Evolutionary conservation across 2,329 filamentous ascomycete genomes (phyloP), one percentile per base, ranked within the genome.

Genomic region (Alternaria arborescens): DNA sequence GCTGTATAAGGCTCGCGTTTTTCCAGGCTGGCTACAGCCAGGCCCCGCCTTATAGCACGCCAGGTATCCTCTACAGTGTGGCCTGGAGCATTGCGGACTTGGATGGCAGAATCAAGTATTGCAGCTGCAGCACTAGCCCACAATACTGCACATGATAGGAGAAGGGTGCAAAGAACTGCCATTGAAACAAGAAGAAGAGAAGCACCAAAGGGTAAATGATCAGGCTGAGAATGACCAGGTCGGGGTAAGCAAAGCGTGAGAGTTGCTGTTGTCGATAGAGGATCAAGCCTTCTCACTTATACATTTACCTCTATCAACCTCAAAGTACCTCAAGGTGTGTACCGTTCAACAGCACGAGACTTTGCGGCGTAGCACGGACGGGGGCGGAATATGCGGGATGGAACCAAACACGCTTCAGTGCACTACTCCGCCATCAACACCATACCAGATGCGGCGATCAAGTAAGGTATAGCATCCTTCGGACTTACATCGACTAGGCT

Each of bases 1-100:
- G 22, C 61, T 40, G 61, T 68, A 18, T 61, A 62, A 8, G 57
- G 48, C 38, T 69, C 57, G 20, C 66, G 59, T 11, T 54, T 61
- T 14, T 46, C 20, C 3, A 61, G 5, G 5, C 41, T 58, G 2
- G 61, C 64, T 22, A 30, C 12, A 44, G 62, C 54, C 8, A 70
- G 22, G 3, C 57, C 67, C 32, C 64, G 56, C 40, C 52, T 54
- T 12, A 70, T 47, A 7, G 59, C 61, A 2, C 36, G 43, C 30
- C 58, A 61, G 14, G 67, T 70, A 30, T 70, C 64, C 26, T 22
- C 43, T 1, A 8, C 58, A 3, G 64, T 59, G 18, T 41, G 41
- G 1, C 67, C 61, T 3, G 67, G 66, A 16, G 61, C 64, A 48
- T 63, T 60, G 22, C 51, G 59, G 34, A 61, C 34, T n/a, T 54